Evolutionary conservation across 495 filamentous ascomycete species (phyloP).

Genomic region (Xeromyces bisporus): DNA sequence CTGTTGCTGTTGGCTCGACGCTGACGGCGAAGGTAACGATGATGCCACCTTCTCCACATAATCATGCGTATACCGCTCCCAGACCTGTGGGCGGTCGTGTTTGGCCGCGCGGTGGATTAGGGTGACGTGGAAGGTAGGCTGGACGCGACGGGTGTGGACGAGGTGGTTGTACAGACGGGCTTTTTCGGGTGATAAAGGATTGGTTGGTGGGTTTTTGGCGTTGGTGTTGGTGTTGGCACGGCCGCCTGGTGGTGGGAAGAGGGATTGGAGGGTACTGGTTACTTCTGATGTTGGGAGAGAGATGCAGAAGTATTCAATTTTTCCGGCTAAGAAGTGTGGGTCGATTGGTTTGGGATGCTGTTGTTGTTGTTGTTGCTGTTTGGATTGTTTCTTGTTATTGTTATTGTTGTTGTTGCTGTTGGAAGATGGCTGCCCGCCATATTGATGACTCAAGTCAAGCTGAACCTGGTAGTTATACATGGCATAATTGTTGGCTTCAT

Average conservation of each 20-base stretch:
- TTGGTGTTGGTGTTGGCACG: no score
- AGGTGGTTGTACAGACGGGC: conserved; percentile 61
- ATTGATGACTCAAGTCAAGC: conserved; percentile 42
- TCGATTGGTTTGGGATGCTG: conserved; percentile 5
- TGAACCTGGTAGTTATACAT: conserved; percentile 65
- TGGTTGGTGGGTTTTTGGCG: no score
- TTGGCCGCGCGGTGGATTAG: conserved; percentile 63
- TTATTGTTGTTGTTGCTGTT: conserved; percentile 23
- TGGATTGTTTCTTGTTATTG: conserved; percentile 6
- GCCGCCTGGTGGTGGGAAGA: conserved; percentile 44
- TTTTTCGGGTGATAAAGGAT: conserved; percentile 19
- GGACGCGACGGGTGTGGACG: conserved; percentile 52
- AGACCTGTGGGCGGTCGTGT: conserved; percentile 43
- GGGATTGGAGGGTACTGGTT: conserved; percentile 41
- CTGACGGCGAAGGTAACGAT: no score
- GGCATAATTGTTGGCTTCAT: conserved; percentile 59
- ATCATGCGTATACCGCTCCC: conserved; percentile 44
- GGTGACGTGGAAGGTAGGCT: conserved; percentile 82
- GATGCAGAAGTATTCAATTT: conserved; percentile 76
- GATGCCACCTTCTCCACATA: conserved; percentile 27
- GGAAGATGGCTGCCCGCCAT: conserved; percentile 9
- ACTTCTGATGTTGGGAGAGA: conserved; percentile 42
- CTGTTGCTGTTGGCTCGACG: no score
- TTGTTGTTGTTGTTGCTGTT: conserved; percentile 5
- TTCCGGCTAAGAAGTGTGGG: conserved; percentile 19